phyloP scores from a whole-genome alignment of 23 red algal species.

The Agarophyton chilense region DNA sequence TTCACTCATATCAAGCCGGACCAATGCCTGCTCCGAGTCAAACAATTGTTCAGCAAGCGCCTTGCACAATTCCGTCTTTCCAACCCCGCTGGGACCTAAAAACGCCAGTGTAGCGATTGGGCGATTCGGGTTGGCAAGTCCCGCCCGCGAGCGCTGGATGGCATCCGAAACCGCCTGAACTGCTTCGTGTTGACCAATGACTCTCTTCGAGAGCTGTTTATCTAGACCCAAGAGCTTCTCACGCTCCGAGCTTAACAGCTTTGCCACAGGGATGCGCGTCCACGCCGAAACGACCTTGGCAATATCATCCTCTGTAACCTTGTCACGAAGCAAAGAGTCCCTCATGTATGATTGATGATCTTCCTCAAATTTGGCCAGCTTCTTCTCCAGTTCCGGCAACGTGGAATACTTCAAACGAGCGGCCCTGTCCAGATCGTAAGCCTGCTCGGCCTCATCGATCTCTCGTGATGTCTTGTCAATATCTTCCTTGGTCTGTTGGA shows the following conservation, averaged over 20 bases:
- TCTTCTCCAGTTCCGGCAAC: constrained; percentile 79
- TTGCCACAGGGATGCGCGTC: constrained; percentile 95
- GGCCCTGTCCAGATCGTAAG: constrained; percentile 92
- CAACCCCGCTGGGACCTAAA: constrained; percentile 92
- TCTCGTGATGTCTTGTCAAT: constrained; percentile 88
- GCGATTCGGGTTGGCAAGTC: constrained; percentile 86
- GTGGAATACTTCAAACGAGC: constrained; percentile 92
- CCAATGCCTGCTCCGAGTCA: constrained; percentile 87
- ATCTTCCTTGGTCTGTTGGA: constrained; percentile 79
- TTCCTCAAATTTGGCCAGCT: constrained; percentile 70
- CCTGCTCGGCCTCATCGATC: constrained; percentile 92
- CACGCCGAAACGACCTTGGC: constrained; percentile 91
- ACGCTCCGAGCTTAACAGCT: constrained; percentile 87
- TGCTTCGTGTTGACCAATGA: constrained; percentile 92
- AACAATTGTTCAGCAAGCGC: constrained; percentile 94
- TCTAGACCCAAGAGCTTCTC: constrained; percentile 90
- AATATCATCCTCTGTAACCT: constrained; percentile 99
- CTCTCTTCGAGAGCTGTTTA: constrained; percentile 77
- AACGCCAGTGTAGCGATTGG: constrained; percentile 96
- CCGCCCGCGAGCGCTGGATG: constrained; percentile 93
- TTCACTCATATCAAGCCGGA: constrained; percentile 98
- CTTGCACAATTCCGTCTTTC: constrained; percentile 98
- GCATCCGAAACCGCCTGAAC: constrained; percentile 95
- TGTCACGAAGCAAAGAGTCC: constrained; percentile 79
- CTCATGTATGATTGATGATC: constrained; percentile 34